These are phyloP conservation scores for Fusarium sp. DNA, from an alignment of 2,329 filamentous ascomycete species.

Conservation along the genomic window DNA sequence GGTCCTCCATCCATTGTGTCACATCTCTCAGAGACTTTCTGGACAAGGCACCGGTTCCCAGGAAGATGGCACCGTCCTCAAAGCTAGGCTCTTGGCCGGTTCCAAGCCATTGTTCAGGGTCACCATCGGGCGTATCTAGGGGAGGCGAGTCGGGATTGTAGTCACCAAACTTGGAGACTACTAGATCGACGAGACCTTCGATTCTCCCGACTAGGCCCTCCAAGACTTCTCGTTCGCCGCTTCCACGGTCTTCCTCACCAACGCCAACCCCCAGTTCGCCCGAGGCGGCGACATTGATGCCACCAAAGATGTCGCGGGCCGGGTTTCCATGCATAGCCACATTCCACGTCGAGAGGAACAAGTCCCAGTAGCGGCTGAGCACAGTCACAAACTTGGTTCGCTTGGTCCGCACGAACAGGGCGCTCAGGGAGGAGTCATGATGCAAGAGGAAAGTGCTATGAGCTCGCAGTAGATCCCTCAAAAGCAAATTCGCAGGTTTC, in stretches of 20 bases:
- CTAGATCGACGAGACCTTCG: constrained; percentile 86
- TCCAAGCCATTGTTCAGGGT: constrained; percentile 74
- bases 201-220: constrained; percentile 86
- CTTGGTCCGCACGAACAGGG: constrained; percentile 73
- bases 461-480: constrained; percentile 84
- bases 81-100: constrained; percentile 73
- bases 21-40: constrained; percentile 77
- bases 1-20: constrained; percentile 87
- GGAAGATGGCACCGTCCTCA: constrained; percentile 87
- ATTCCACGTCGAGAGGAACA: constrained; percentile 80
- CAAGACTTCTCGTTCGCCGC: constrained; percentile 91
- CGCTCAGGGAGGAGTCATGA: constrained; percentile 80
- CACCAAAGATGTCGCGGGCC: constrained; percentile 80
- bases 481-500: constrained; percentile 81
- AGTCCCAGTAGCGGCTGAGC: constrained; percentile 84
- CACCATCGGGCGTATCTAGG: constrained; percentile 39
- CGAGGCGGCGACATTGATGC: constrained; percentile 87
- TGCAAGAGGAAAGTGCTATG: constrained; percentile 89
- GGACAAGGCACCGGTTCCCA: constrained; percentile 81
- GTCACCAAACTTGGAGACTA: constrained; percentile 87
- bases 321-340: constrained; percentile 93
- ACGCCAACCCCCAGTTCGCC: constrained; percentile 95
- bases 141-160: constrained; percentile 45
- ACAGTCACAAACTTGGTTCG: constrained; percentile 77
- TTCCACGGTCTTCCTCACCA: constrained; percentile 94